Conservation (phyloP, 768 basidiomycete species). For the Amanita molliuscula region DNA sequence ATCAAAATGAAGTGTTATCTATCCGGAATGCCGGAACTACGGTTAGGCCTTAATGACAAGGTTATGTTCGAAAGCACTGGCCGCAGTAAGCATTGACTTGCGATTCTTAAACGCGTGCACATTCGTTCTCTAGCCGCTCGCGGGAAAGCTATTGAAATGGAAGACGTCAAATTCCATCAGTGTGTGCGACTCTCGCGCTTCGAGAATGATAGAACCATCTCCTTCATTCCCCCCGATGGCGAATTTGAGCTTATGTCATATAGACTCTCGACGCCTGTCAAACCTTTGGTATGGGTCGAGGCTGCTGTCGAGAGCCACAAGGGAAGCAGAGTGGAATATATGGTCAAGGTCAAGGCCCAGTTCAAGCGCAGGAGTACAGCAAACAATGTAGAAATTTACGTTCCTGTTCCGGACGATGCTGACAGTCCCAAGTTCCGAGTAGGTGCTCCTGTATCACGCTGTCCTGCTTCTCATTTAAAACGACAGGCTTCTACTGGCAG, state of each 20-base stretch:
- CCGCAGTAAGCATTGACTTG: slow-evolving; percentile 51
- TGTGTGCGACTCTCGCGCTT: slow-evolving; percentile 95
- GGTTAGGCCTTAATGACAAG: slow-evolving; percentile 95
- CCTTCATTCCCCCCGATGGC: slow-evolving; percentile 98
- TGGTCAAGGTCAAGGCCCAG: slow-evolving; percentile 93
- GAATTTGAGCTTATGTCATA: slow-evolving; percentile 99
- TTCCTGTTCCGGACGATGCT: slow-evolving; percentile 98
- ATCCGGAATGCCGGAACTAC: slow-evolving; percentile 97
- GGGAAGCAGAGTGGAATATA: slow-evolving; percentile 90
- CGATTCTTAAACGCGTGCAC: not conserved
- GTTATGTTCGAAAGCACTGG: slow-evolving; percentile 99
- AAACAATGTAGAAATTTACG: slow-evolving; percentile 97
- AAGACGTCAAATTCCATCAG: slow-evolving; percentile 99
- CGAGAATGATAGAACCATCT: slow-evolving; percentile 98
- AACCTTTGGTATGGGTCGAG: slow-evolving; percentile 96
- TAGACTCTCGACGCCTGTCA: slow-evolving; percentile 91
- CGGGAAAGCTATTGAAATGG: slow-evolving; percentile 99
- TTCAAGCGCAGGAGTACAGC: slow-evolving; percentile 96
- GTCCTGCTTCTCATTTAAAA: not conserved
- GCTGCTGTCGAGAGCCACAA: slow-evolving; percentile 91
- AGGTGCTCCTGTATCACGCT: slow-evolving; percentile 17
- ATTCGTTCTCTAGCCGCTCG: slow-evolving; percentile 50
- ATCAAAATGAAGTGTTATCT: slow-evolving; percentile 99
- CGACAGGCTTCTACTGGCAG: slow-evolving; percentile 84
- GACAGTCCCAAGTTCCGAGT: slow-evolving; percentile 97